Percentiles rank a stretch among this genome's conserved stretches.
Evolutionary conservation across 108 stramenopile genomes (phyloP).

Genomic region (Aurantiochytrium sp.): DNA sequence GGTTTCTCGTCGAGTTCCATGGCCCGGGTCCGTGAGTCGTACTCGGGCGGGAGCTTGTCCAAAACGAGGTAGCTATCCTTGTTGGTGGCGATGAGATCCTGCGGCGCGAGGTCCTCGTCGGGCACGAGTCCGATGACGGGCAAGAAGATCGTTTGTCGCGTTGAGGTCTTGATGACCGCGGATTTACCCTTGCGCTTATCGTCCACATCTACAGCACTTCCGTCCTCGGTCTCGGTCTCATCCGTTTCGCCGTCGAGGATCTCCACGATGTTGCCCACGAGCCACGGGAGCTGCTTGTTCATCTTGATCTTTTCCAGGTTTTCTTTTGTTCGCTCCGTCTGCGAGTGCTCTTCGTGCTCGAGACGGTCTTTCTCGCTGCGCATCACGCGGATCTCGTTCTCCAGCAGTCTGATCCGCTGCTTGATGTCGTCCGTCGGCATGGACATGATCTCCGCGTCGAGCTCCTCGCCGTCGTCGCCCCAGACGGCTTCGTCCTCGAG

Average conservation of each 20-base stretch:
- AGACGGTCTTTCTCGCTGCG: conserved; percentile 86
- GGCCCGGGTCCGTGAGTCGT: conserved; percentile 92
- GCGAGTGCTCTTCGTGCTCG: conserved; percentile 75
- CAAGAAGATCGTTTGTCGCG: conserved; percentile 85
- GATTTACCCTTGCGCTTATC: conserved; percentile 39
- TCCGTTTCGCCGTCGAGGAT: conserved; percentile 79
- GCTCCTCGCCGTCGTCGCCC: conserved; percentile 11
- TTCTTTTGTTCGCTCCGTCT: conserved; percentile 89
- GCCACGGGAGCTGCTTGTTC: conserved; percentile 97
- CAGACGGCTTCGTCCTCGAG: conserved; percentile 14
- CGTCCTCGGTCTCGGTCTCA: conserved; percentile 72
- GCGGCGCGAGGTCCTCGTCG: conserved; percentile 82
- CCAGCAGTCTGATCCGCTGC: conserved; percentile 85
- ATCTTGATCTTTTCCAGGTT: conserved; percentile 98
- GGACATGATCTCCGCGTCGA: conserved; percentile 70
- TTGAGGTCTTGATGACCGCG: conserved; percentile 56
- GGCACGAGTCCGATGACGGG: conserved; percentile 97
- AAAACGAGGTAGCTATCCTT: conserved; percentile 98
- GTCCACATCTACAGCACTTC: conserved; percentile 37
- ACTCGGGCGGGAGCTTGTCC: conserved; percentile 99
- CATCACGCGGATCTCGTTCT: conserved; percentile 96
- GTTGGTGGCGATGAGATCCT: conserved; percentile 96
- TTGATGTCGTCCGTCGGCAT: conserved; percentile 84
- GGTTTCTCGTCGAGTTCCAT: conserved; percentile 99
- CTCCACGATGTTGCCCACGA: conserved; percentile 97